Percentiles rank a stretch among this genome's conserved stretches.
Conservation (phyloP, 345 rosid species). For the Eucalyptus sp. region DNA sequence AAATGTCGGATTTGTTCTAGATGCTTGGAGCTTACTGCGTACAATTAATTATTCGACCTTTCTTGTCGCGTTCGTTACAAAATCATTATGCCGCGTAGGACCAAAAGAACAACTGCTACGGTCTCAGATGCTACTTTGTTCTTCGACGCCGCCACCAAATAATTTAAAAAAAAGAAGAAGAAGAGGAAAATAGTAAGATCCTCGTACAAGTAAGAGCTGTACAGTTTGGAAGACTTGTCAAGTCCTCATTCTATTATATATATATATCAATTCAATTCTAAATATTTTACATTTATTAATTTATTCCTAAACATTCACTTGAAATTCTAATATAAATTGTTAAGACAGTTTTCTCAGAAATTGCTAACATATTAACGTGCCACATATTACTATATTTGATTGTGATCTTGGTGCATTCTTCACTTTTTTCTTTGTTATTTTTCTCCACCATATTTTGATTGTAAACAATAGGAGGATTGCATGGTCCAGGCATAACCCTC, state of each 20-base stretch:
- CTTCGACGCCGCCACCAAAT: neutral
- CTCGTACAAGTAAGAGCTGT: neutral
- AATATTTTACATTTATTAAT: no score
- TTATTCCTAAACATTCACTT: fast-evolving
- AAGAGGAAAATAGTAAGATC: neutral
- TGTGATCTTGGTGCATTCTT: neutral
- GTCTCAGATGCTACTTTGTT: neutral
- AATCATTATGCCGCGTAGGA: neutral
- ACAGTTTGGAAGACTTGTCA: neutral
- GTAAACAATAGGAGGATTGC: neutral
- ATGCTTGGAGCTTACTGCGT: neutral
- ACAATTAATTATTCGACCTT: neutral
- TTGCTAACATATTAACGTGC: neutral
- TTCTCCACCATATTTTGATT: neutral
- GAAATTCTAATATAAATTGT: no score
- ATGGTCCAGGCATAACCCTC: neutral
- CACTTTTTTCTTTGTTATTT: neutral
- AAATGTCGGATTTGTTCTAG: neutral
- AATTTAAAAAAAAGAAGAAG: no score
- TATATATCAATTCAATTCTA: no score
- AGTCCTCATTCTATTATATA: neutral
- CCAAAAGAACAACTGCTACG: neutral
- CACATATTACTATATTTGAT: neutral
- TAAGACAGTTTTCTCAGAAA: no score
- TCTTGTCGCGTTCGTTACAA: neutral